phyloP scores from a whole-genome alignment of 2,329 filamentous ascomycete species.

The Hypoxylon rubiginosum region DNA sequence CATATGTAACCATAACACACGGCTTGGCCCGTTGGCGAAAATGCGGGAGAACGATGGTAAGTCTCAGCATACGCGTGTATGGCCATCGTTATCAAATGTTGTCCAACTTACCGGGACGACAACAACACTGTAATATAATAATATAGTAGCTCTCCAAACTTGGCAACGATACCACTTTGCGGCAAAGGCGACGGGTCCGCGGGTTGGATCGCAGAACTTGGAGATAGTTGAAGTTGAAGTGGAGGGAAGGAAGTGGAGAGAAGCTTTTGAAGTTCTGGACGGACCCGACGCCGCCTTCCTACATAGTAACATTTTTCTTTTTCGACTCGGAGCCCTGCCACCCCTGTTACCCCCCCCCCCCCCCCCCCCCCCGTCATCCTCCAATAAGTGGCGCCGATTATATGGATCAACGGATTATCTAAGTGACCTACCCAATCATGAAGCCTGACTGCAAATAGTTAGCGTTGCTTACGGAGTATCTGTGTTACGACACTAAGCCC shows the following conservation, averaged over 20 bases:
- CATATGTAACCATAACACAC: no score
- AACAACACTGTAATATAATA: slow-evolving; percentile 17
- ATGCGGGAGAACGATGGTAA: background rate
- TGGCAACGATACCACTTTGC: slow-evolving; percentile 19
- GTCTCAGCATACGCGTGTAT: background rate
- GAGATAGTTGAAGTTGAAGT: slow-evolving; percentile 3
- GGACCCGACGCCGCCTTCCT: slow-evolving; percentile 5
- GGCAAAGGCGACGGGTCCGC: no score
- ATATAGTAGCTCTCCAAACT: slow-evolving; percentile 26
- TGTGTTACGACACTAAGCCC: slow-evolving; percentile 19
- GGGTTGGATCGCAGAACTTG: background rate
- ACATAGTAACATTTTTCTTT: slow-evolving; percentile 8
- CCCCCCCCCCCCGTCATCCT: background rate
- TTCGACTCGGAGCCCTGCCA: background rate
- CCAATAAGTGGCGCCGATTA: background rate
- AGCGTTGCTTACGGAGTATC: slow-evolving; percentile 19
- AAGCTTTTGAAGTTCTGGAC: slow-evolving; percentile 9
- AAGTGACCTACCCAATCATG: slow-evolving; percentile 23
- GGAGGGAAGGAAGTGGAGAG: background rate
- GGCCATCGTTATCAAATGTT: background rate
- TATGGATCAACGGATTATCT: slow-evolving; percentile 22
- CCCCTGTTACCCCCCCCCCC: background rate
- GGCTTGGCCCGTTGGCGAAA: background rate
- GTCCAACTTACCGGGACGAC: slow-evolving; percentile 17
- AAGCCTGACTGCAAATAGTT: slow-evolving; percentile 4